Evolutionary conservation across 306 rosid species (phyloP).

Genomic region (Lathyrus tuberosus): DNA sequence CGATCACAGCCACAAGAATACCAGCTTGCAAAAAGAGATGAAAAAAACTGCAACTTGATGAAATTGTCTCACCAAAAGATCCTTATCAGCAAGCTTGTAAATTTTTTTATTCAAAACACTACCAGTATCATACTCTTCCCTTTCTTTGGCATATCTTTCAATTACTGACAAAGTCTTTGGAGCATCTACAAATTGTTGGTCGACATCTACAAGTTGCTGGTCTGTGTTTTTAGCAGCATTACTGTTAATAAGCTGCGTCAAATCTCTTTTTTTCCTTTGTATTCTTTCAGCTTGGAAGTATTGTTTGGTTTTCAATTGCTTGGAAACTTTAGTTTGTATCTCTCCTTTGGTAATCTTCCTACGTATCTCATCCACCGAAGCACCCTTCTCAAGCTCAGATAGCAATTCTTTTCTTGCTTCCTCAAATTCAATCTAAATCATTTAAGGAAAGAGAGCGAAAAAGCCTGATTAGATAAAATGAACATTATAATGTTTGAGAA

Average conservation of each 20-base stretch:
- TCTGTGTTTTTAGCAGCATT: conserved; percentile 47
- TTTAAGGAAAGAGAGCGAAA: conserved; percentile 28
- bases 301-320: conserved; percentile 63
- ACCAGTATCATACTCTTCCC: conserved; percentile 70
- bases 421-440: conserved; percentile 72
- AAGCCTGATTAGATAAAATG: conserved; percentile 33
- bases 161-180: conserved; percentile 67
- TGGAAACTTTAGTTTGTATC: conserved; percentile 65
- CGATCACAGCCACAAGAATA: conserved; percentile 30
- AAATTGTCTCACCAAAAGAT: conserved; percentile 74
- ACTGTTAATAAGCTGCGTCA: conserved; percentile 69
- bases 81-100: conserved; percentile 57
- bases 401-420: conserved; percentile 77
- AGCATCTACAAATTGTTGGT: conserved; percentile 44
- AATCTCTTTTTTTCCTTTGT: conserved; percentile 82
- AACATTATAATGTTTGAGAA: conserved; percentile 33
- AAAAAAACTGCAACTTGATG: conserved; percentile 36
- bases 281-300: conserved; percentile 50
- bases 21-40: conserved; percentile 18
- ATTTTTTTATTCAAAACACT: conserved; percentile 56
- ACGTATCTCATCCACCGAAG: conserved; percentile 64
- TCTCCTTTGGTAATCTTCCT: conserved; percentile 77
- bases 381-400: conserved; percentile 68
- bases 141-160: conserved; percentile 57
- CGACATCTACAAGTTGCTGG: conserved; percentile 39